Percentiles rank a stretch among this genome's conserved stretches.
Conservation (phyloP, 2,329 filamentous ascomycete genomes). For the Biscogniauxia mediterranea region DNA sequence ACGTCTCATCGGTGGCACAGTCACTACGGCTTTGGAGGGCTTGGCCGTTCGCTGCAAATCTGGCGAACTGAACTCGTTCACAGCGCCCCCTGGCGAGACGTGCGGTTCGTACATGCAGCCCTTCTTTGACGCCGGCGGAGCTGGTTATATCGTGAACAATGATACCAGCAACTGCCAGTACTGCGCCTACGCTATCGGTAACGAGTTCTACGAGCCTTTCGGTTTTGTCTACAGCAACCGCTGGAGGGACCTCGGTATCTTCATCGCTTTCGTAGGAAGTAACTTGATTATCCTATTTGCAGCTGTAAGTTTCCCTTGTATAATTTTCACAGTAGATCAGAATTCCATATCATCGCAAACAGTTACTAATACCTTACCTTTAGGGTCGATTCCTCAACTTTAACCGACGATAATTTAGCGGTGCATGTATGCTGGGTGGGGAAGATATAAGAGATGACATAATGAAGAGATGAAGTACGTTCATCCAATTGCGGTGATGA, state of each 20-base stretch:
- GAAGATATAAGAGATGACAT: no score
- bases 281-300: slow-evolving; percentile 65
- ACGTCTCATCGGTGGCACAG: slow-evolving; percentile 75
- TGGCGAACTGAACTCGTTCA: slow-evolving; percentile 66
- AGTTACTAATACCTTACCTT: not conserved
- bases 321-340: not conserved
- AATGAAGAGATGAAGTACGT: no score
- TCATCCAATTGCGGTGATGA: no score
- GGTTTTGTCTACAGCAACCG: slow-evolving; percentile 64
- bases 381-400: slow-evolving; percentile 54
- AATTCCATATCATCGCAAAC: slow-evolving; percentile 11
- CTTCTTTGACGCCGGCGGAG: slow-evolving; percentile 67
- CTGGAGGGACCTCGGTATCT: slow-evolving; percentile 84
- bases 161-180: slow-evolving; percentile 69
- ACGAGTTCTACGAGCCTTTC: slow-evolving; percentile 73
- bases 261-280: slow-evolving; percentile 70
- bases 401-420: slow-evolving; percentile 43
- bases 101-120: slow-evolving; percentile 74
- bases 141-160: slow-evolving; percentile 70
- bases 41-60: slow-evolving; percentile 59
- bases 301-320: slow-evolving; percentile 43
- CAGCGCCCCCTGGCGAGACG: slow-evolving; percentile 60
- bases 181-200: slow-evolving; percentile 76
- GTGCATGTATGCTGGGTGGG: no score
- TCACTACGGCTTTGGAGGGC: slow-evolving; percentile 72